Percentiles rank a stretch among this genome's conserved stretches.
Conservation (phyloP, 2,329 filamentous ascomycete genomes). For the Taxawa tesnikishii region DNA sequence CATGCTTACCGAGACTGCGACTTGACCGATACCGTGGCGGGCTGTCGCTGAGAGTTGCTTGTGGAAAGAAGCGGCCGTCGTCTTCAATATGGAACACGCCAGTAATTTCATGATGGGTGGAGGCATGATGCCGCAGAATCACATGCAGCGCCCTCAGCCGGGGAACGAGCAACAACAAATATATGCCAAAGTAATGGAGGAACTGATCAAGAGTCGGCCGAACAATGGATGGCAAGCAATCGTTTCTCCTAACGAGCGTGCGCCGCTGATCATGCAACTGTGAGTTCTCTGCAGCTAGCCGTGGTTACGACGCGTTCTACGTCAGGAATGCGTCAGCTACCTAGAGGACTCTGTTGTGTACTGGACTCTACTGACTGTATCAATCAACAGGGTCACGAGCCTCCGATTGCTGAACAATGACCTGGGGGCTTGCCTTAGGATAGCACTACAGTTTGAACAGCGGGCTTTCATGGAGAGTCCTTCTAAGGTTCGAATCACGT, state of each 20-base stretch:
- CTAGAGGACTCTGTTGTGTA: too few species aligned
- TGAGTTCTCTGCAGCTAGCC: constrained; percentile 11
- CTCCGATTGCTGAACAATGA: constrained; percentile 7
- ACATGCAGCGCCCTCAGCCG: constrained; percentile 16
- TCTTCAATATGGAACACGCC: constrained; percentile 8
- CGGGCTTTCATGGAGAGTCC: constrained; percentile 4
- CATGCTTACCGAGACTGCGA: not conserved
- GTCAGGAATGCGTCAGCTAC: not conserved
- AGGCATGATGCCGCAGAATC: constrained; percentile 10
- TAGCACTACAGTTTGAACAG: constrained; percentile 7
- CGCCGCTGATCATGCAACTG: constrained; percentile 18
- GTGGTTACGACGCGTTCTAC: not conserved
- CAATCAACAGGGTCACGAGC: constrained; percentile 8
- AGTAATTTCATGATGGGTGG: constrained; percentile 10
- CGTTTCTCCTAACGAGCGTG: constrained; percentile 16
- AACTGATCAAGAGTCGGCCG: constrained; percentile 12
- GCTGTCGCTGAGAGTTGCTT: not conserved
- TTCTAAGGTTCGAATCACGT: constrained; percentile 4
- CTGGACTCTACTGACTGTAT: too few species aligned
- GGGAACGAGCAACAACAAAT: constrained; percentile 13
- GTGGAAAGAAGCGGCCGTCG: not conserved
- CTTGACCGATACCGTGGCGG: not conserved
- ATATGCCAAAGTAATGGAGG: constrained; percentile 12
- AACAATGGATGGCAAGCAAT: constrained; percentile 19
- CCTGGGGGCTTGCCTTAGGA: constrained; percentile 3